phyloP scores from a whole-genome alignment of 2,329 filamentous ascomycete genomes.

The Cephalotrichum gorgonifer region DNA sequence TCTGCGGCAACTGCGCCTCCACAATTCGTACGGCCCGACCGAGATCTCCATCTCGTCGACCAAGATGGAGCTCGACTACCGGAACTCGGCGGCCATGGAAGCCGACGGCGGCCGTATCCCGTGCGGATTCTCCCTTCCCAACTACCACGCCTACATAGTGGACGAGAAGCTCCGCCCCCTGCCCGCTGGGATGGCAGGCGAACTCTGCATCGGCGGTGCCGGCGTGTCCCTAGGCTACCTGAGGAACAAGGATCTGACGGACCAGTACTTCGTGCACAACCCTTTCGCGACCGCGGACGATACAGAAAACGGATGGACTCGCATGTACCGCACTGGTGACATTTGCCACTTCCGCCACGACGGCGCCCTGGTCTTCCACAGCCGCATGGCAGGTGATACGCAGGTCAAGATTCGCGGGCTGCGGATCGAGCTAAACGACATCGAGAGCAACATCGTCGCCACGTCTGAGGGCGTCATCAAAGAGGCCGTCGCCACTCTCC shows the following conservation, averaged over 20 bases:
- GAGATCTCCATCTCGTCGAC: conserved; percentile 11
- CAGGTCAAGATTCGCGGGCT: conserved; percentile 32
- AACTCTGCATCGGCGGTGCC: conserved; percentile 18
- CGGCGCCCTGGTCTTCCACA: conserved; percentile 20
- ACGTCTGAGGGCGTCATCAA: too few relatives aligned
- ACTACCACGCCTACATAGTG: conserved; percentile 25
- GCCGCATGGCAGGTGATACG: conserved; percentile 25
- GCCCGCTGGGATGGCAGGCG: conserved; percentile 22
- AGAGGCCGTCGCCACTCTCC: too few relatives aligned
- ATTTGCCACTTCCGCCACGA: conserved; percentile 17
- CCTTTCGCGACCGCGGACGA: conserved; percentile 1
- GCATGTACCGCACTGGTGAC: conserved; percentile 27
- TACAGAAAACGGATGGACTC: conserved; percentile 10
- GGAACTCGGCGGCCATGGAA: not conserved
- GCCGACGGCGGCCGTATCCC: not conserved
- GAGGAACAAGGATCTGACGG: conserved; percentile 12
- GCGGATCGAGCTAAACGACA: conserved; percentile 32
- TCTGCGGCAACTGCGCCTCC: conserved; percentile 6
- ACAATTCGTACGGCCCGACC: conserved; percentile 20
- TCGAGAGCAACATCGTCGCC: too few relatives aligned
- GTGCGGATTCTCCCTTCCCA: conserved; percentile 7
- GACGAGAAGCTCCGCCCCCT: conserved; percentile 19
- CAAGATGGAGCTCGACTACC: not conserved
- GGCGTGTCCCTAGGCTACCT: conserved; percentile 25
- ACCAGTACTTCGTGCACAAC: conserved; percentile 6